phyloP scores from a whole-genome alignment of 306 rosid genomes.

The Rosa persica region DNA sequence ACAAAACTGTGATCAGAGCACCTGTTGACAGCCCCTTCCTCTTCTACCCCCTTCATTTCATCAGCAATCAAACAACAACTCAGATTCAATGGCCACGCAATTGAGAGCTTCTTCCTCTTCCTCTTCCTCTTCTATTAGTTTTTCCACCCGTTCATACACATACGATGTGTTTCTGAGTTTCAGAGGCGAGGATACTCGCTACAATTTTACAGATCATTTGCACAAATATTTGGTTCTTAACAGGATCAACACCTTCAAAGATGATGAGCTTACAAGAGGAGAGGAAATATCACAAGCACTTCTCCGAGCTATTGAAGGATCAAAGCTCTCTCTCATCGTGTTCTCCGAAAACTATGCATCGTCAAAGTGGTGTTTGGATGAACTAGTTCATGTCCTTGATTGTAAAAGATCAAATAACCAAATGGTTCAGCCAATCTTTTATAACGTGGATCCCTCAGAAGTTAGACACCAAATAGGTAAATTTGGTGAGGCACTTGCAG shows the following conservation, averaged over 20 bases:
- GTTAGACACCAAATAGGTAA: background rate
- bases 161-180: slow-evolving; percentile 1
- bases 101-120: background rate
- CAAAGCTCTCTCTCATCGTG: background rate
- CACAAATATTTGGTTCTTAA: background rate
- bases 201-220: background rate
- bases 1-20: too few species aligned
- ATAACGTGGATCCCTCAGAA: background rate
- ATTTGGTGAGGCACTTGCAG: background rate
- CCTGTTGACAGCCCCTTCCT: too few species aligned
- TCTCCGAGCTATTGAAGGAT: background rate
- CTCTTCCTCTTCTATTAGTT: background rate
- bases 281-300: background rate
- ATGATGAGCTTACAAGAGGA: background rate
- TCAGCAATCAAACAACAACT: background rate
- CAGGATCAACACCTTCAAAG: background rate
- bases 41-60: background rate
- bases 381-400: background rate
- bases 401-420: background rate
- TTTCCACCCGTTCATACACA: background rate
- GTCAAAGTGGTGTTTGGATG: background rate
- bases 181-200: background rate
- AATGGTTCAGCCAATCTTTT: background rate
- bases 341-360: slow-evolving; percentile 4
- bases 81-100: background rate